phyloP scores from a whole-genome alignment of 148 eudicot species.

The Fagopyrum esculentum region DNA sequence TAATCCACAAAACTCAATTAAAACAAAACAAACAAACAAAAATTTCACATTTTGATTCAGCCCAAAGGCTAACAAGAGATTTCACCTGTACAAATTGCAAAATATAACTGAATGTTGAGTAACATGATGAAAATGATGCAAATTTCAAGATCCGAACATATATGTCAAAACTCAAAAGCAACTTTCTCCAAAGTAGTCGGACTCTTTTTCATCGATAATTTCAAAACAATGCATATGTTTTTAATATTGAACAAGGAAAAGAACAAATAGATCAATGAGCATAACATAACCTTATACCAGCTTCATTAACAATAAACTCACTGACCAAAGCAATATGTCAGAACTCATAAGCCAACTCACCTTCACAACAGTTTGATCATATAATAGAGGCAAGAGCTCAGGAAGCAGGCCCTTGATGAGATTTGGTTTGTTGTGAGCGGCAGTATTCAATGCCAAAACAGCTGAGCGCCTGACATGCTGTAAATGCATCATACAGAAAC shows the following conservation, averaged over 20 bases:
- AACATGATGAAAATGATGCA: background rate
- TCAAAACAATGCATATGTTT: background rate
- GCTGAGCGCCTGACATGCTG: conserved; percentile 99
- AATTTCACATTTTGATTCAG: background rate
- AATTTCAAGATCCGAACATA: background rate
- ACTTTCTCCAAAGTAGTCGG: background rate
- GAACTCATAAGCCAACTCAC: conserved; percentile 24
- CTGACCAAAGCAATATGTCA: background rate
- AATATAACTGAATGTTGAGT: background rate
- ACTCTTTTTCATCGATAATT: too few relatives aligned
- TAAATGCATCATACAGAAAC: conserved; percentile 15
- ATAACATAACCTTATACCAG: too few relatives aligned
- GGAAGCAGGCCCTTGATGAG: conserved; percentile 92
- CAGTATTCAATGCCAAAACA: conserved; percentile 89
- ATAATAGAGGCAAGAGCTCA: conserved; percentile 82
- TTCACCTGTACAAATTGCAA: background rate
- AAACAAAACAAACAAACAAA: too few relatives aligned
- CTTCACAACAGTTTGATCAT: conserved; percentile 94
- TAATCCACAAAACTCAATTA: too few relatives aligned
- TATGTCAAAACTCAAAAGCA: background rate
- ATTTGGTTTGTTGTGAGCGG: conserved; percentile 95
- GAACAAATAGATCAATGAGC: too few relatives aligned
- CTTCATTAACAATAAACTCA: background rate
- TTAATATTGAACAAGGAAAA: background rate
- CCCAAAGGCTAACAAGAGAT: background rate